phyloP scores from a whole-genome alignment of 2,329 filamentous ascomycete genomes.

The Ophiostoma triangulosporum region DNA sequence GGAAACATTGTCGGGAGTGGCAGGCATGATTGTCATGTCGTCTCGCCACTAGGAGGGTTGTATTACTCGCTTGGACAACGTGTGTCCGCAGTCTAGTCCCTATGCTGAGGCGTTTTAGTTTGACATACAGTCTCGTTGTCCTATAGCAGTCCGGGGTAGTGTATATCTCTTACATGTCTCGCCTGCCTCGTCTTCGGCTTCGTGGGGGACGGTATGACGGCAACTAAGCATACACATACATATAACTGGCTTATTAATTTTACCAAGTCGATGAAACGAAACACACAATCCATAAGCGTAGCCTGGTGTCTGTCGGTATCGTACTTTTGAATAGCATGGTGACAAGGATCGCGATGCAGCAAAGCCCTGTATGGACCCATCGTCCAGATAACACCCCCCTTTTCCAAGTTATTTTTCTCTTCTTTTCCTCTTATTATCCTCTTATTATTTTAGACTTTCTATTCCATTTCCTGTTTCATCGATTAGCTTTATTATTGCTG shows the following conservation, averaged over 20 bases:
- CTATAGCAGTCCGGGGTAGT: too few relatives aligned
- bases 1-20: background rate
- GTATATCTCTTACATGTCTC: background rate
- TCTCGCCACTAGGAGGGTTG: background rate
- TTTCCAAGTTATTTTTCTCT: background rate
- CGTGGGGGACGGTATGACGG: background rate
- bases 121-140: background rate
- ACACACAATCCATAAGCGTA: background rate
- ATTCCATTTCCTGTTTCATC: background rate
- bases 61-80: background rate
- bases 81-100: background rate
- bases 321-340: background rate
- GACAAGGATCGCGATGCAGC: background rate
- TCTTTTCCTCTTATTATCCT: background rate
- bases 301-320: background rate
- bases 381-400: background rate
- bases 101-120: background rate
- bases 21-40: background rate
- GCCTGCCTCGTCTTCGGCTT: background rate
- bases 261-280: background rate
- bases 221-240: background rate
- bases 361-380: background rate
- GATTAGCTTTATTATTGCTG: background rate
- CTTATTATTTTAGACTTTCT: background rate
- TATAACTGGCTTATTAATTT: too few relatives aligned